Base-by-base conservation (phyloP, 2,329 filamentous ascomycete genomes). In the Neopestalotiopsis rosae region DNA sequence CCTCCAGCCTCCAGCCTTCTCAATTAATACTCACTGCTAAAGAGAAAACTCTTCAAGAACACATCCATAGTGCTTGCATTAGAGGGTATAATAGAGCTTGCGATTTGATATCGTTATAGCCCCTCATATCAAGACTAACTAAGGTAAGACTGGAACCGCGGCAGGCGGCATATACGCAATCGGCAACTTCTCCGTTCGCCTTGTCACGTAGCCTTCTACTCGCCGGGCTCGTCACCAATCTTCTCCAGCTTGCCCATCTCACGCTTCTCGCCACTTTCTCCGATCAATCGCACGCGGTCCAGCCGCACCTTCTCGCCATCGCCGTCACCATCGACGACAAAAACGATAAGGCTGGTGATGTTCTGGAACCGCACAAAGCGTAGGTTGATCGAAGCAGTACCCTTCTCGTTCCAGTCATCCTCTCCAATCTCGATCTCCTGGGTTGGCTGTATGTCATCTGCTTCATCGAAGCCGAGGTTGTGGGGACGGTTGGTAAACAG, bases 341-440 rank as follows among this genome's bases (percentile, higher is more conserved):
- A 99, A 12, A 99, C 75, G 20, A 97, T 92, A 75, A 99, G 78
- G 71, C 91, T 96, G 69, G 90, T 92, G 67, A 98, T 92, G 78
- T 94, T 97, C 83, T 98, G 96, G 85, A 98, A 99, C 84, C 98
- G 98, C 82, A 99, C 96, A 77, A 95, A 98, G 14, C 95, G 92
- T 75, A 98, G 83, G 59, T 87, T 82, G 67, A 95, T 83, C 75
- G 86, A 92, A 14, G 90, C 92, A 9, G 93, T 95, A 65, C 90
- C 92, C 14, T 93, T 89, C 59, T 87, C 84, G 79, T 94, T 93
- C 95, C 96, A 99, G 77, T 97, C 94, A 66, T 88, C 86, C 61
- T 90, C 85, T 70, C 87, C 85, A 58, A 99, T 86, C 75, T 91
- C 91, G 69, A 98, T 89, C 66, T 86, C 87, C 81, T 99, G 96